Conservation (phyloP, 169 alveolate genomes). For the Eimeria sp. region DNA sequence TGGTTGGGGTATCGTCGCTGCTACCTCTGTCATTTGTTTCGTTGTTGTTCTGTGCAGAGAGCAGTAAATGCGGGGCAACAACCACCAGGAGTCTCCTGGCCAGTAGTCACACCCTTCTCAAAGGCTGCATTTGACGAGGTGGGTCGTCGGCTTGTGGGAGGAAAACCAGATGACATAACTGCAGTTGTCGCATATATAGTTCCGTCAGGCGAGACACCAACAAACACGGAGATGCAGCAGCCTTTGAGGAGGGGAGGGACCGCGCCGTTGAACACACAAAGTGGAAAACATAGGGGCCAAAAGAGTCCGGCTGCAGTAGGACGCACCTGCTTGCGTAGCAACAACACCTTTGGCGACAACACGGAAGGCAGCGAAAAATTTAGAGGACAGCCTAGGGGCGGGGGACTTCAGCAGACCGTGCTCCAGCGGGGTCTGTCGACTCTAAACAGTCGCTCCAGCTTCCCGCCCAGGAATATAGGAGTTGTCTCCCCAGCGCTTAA, state of each 20-base stretch:
- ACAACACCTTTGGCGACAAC: neutral
- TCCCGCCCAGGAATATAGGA: constrained; percentile 62
- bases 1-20: neutral
- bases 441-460: constrained; percentile 31
- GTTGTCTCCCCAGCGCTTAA: constrained; percentile 33
- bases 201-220: neutral
- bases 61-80: constrained; percentile 67
- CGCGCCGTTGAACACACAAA: neutral
- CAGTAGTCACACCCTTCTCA: constrained; percentile 85
- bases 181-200: constrained; percentile 87
- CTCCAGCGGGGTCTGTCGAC: neutral
- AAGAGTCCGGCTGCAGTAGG: neutral
- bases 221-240: neutral
- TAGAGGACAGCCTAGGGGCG: neutral
- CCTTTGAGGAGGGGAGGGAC: neutral
- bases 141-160: constrained; percentile 86
- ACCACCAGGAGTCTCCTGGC: constrained; percentile 54
- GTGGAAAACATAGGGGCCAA: neutral
- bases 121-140: constrained; percentile 85
- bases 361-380: neutral
- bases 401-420: neutral
- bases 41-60: neutral
- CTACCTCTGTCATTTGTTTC: constrained; percentile 14
- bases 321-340: neutral
- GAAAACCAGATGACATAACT: constrained; percentile 89